These are phyloP conservation scores for Vitis labrusca DNA, from an alignment of 164 flowering plant genomes.

Conservation along the genomic window DNA sequence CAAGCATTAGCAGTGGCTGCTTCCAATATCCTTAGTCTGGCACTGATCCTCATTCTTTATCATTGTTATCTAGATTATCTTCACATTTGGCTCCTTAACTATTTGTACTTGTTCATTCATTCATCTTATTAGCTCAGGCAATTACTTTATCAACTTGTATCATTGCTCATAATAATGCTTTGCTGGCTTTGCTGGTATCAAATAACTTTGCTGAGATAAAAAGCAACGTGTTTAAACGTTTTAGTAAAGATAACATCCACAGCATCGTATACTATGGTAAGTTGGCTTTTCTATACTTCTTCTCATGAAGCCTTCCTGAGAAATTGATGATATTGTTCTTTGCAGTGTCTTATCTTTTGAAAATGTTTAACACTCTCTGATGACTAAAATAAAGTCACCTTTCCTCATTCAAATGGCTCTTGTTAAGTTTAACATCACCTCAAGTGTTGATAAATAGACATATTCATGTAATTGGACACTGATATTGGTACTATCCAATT, in stretches of 20 bases:
- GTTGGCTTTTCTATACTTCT: constrained; percentile 18
- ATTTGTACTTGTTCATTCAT: constrained; percentile 79
- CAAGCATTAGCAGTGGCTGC: constrained; percentile 67
- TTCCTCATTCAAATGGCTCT: too few species aligned
- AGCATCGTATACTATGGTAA: constrained; percentile 79
- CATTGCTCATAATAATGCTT: constrained; percentile 93
- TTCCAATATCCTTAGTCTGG: constrained; percentile 77
- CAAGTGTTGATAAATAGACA: too few species aligned
- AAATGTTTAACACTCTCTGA: background rate
- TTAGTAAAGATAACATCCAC: constrained; percentile 87
- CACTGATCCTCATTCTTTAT: background rate
- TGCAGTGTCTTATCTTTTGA: background rate
- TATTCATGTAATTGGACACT: too few species aligned
- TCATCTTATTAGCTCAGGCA: constrained; percentile 93
- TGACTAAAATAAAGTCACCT: too few species aligned
- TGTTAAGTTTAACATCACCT: too few species aligned
- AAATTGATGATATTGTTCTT: background rate
- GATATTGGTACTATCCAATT: too few species aligned
- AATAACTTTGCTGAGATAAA: constrained; percentile 96
- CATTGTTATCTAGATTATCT: background rate
- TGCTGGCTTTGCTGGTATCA: constrained; percentile 89
- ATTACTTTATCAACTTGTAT: constrained; percentile 93
- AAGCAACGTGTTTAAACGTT: constrained; percentile 96
- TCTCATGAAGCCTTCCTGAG: background rate
- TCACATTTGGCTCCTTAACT: background rate